Conservation (phyloP, 1,284 basidiomycete genomes). For the Xanthoconium separans region DNA sequence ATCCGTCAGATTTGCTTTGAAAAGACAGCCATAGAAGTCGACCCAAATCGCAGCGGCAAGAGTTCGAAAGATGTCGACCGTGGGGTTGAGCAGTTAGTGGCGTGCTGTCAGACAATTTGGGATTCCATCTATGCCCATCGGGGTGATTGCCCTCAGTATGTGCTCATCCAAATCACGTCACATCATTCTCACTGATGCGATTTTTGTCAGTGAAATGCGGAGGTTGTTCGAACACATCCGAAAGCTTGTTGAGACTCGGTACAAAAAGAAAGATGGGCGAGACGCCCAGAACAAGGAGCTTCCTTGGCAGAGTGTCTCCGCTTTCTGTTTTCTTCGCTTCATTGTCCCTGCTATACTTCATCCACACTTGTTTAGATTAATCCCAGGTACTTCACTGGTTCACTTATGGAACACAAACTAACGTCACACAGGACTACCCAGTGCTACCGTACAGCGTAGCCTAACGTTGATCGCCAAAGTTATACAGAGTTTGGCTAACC, state of each 20-base stretch:
- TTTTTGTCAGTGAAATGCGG: constrained; percentile 64
- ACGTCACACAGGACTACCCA: constrained; percentile 55
- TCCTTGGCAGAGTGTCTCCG: constrained; percentile 79
- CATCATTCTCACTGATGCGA: constrained; percentile 14
- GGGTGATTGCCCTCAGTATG: constrained; percentile 72
- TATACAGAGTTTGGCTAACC: constrained; percentile 76
- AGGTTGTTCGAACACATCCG: constrained; percentile 71
- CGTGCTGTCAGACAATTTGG: constrained; percentile 80
- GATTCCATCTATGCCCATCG: constrained; percentile 72
- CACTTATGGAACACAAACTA: constrained; percentile 3
- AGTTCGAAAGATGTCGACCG: constrained; percentile 60
- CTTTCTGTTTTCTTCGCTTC: constrained; percentile 83
- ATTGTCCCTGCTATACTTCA: constrained; percentile 79
- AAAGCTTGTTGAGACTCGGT: constrained; percentile 64
- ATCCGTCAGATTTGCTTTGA: constrained; percentile 69
- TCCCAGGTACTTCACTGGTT: constrained; percentile 50
- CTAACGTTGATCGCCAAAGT: constrained; percentile 78
- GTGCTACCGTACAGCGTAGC: constrained; percentile 64
- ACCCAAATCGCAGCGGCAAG: constrained; percentile 63
- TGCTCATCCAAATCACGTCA: constrained; percentile 12
- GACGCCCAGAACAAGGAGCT: constrained; percentile 52
- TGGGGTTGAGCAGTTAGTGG: constrained; percentile 66
- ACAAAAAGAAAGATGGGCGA: constrained; percentile 40
- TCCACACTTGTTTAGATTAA: constrained; percentile 75
- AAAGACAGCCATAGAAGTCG: constrained; percentile 75